phyloP scores from a whole-genome alignment of 2,329 filamentous ascomycete species.

The Blastomyces emzantsi region DNA sequence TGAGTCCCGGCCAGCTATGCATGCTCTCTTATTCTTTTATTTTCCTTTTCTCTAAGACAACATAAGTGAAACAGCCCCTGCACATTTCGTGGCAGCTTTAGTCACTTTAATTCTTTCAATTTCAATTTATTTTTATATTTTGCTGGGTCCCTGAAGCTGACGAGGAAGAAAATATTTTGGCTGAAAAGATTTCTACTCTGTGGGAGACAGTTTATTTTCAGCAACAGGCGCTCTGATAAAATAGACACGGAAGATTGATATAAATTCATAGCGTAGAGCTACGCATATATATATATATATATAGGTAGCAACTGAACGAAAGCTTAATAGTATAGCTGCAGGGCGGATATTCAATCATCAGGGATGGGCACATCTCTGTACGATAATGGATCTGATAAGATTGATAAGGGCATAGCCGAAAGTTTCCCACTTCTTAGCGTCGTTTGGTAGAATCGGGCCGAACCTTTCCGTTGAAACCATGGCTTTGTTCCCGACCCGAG shows the following conservation, averaged over 20 bases:
- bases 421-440: background rate
- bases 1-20: background rate
- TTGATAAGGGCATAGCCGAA: background rate
- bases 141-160: background rate
- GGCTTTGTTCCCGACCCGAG: too few species aligned
- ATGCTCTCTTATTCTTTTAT: too few species aligned
- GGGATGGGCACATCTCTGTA: background rate
- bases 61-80: background rate
- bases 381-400: background rate
- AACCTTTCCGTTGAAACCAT: background rate
- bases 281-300: background rate
- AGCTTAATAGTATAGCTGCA: background rate
- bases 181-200: too few species aligned
- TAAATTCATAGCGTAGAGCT: background rate
- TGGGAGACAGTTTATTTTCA: background rate
- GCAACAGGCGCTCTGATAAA: background rate
- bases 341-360: background rate
- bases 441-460: background rate
- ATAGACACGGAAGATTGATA: background rate
- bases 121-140: background rate
- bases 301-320: too few species aligned
- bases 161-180: background rate
- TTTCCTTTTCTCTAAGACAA: background rate
- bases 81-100: background rate
- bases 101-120: background rate